phyloP scores from a whole-genome alignment of 768 basidiomycete genomes.

The Collybiopsis confluens region DNA sequence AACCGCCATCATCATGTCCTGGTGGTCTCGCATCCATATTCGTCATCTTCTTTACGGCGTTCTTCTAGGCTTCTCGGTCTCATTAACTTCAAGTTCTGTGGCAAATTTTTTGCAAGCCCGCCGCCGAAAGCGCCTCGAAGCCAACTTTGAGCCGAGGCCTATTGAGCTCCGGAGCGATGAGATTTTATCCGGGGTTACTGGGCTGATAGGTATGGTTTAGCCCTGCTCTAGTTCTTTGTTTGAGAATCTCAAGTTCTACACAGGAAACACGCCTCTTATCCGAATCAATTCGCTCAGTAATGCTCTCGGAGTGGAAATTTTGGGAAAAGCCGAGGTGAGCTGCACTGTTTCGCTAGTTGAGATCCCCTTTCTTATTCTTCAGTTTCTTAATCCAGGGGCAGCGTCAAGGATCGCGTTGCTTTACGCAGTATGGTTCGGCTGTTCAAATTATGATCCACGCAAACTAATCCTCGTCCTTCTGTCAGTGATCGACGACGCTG shows the following conservation, averaged over 20 bases:
- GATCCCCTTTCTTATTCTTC: not conserved
- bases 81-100: slow-evolving; percentile 65
- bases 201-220: slow-evolving; percentile 66
- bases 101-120: slow-evolving; percentile 48
- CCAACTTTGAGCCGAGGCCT: slow-evolving; percentile 43
- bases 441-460: not conserved
- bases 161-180: slow-evolving; percentile 77
- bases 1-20: not conserved
- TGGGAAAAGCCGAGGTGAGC: slow-evolving; percentile 94
- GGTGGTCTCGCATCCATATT: slow-evolving; percentile 17
- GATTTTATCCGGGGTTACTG: slow-evolving; percentile 73
- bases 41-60: slow-evolving; percentile 47
- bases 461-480: not conserved
- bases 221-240: not conserved
- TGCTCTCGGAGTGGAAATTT: slow-evolving; percentile 87
- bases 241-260: not conserved
- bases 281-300: slow-evolving; percentile 90
- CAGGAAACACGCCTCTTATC: slow-evolving; percentile 92
- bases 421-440: slow-evolving; percentile 61
- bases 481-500: slow-evolving; percentile 92
- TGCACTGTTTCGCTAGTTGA: not conserved
- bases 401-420: slow-evolving; percentile 97
- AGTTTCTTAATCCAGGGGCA: slow-evolving; percentile 99
- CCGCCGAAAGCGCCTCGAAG: slow-evolving; percentile 37
- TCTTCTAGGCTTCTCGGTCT: slow-evolving; percentile 72